Conservation (phyloP, 2,329 filamentous ascomycete species). For the Aspergillus amoenus region DNA sequence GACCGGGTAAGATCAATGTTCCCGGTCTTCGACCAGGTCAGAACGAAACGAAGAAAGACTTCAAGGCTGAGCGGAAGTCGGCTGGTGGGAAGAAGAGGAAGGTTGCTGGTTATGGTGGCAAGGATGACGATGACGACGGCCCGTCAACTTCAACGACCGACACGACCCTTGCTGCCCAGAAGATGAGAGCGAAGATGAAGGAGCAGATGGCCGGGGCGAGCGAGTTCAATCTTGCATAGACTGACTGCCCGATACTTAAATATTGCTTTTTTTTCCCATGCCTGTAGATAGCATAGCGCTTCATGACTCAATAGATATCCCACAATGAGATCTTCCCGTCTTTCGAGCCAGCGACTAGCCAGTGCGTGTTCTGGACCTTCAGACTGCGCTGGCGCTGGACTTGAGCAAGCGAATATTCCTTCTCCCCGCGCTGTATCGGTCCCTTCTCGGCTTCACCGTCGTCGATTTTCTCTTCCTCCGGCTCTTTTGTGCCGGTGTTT, state of each 20-base stretch:
- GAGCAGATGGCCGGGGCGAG: conserved; percentile 52
- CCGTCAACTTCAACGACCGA: conserved; percentile 30
- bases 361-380: conserved; percentile 72
- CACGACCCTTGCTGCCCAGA: conserved; percentile 48
- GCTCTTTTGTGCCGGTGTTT: background rate
- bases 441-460: background rate
- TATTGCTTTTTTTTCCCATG: background rate
- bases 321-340: conserved; percentile 94
- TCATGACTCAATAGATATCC: conserved; percentile 73
- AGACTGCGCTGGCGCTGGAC: conserved; percentile 64
- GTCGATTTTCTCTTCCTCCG: background rate
- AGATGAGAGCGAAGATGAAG: conserved; percentile 55
- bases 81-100: conserved; percentile 38
- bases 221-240: conserved; percentile 59
- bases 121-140: conserved; percentile 27
- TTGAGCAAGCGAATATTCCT: conserved; percentile 36
- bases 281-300: conserved; percentile 26
- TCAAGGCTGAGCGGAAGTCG: conserved; percentile 44
- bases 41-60: conserved; percentile 47
- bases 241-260: background rate
- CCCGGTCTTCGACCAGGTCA: conserved; percentile 51
- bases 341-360: conserved; percentile 87
- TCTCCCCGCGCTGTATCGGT: conserved; percentile 8
- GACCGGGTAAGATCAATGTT: conserved; percentile 73
- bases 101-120: conserved; percentile 24